Conservation (phyloP, 108 stramenopile species). For the Conticribra weissflogii region DNA sequence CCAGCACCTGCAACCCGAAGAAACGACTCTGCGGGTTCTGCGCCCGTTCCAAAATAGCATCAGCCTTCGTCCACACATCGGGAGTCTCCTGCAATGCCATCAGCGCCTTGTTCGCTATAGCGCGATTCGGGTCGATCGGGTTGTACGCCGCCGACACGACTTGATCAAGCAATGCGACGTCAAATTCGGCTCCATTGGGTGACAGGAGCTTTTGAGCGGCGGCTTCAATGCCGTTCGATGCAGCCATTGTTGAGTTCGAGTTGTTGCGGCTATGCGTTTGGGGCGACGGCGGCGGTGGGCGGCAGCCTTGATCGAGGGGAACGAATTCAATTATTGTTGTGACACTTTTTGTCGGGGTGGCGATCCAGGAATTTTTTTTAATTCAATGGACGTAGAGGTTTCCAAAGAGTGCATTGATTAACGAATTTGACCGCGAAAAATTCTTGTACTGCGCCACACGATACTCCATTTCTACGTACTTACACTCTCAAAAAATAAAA, state of each 20-base stretch:
- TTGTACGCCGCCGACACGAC: slow-evolving; percentile 82
- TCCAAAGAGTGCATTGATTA: no score
- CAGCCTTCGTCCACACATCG: slow-evolving; percentile 84
- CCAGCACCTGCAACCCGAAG: slow-evolving; percentile 88
- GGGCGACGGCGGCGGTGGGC: no score
- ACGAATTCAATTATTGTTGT: no score
- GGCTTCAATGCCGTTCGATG: slow-evolving; percentile 39
- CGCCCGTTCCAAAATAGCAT: slow-evolving; percentile 86
- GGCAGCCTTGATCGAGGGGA: no score
- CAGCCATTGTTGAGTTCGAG: background rate
- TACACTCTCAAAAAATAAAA: no score
- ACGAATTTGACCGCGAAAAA: no score
- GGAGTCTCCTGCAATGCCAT: slow-evolving; percentile 90
- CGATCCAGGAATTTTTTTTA: no score
- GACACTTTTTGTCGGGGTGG: no score
- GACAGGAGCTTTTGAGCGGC: slow-evolving; percentile 48
- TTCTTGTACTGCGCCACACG: no score
- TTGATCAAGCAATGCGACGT: slow-evolving; percentile 81
- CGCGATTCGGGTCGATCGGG: slow-evolving; percentile 80
- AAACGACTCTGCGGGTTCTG: slow-evolving; percentile 84
- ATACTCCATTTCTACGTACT: no score
- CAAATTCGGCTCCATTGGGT: slow-evolving; percentile 74
- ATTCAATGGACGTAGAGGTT: no score
- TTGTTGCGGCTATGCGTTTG: background rate
- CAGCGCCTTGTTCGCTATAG: slow-evolving; percentile 84